Conservation (phyloP, 768 basidiomycete species). For the Crepidotus variabilis region DNA sequence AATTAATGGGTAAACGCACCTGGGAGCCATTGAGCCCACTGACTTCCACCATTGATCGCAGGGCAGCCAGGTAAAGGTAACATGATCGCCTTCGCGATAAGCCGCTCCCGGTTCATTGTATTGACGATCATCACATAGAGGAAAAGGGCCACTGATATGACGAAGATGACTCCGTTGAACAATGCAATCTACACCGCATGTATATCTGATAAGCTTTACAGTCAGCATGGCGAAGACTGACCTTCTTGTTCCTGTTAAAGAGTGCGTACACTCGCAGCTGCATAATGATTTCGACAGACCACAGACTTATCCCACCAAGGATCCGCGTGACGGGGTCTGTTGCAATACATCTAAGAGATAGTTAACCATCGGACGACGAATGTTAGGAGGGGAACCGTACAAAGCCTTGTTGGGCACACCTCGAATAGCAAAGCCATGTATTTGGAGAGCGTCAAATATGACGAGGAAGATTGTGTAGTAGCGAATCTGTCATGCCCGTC, state of each 20-base stretch:
- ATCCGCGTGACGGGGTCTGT: constrained; percentile 41
- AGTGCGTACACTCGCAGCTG: constrained; percentile 42
- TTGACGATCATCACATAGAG: constrained; percentile 38
- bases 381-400: constrained; percentile 14
- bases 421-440: constrained; percentile 36
- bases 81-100: constrained; percentile 33
- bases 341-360: constrained; percentile 32
- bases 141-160: constrained; percentile 37
- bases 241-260: constrained; percentile 35
- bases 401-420: constrained; percentile 31
- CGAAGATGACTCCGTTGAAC: constrained; percentile 35
- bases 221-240: background rate
- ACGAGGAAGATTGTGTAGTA: constrained; percentile 43
- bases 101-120: constrained; percentile 26
- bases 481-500: constrained; percentile 29
- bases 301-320: constrained; percentile 40
- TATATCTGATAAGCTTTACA: background rate
- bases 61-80: constrained; percentile 40
- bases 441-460: constrained; percentile 41
- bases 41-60: constrained; percentile 33
- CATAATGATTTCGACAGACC: constrained; percentile 48
- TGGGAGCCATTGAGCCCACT: constrained; percentile 44
- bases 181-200: constrained; percentile 27
- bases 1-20: constrained; percentile 20
- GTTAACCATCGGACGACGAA: background rate